Evolutionary conservation across 1,284 basidiomycete species (phyloP), one percentile per base, ranked within the genome.

Genomic region (Boletus nobilissimus): DNA sequence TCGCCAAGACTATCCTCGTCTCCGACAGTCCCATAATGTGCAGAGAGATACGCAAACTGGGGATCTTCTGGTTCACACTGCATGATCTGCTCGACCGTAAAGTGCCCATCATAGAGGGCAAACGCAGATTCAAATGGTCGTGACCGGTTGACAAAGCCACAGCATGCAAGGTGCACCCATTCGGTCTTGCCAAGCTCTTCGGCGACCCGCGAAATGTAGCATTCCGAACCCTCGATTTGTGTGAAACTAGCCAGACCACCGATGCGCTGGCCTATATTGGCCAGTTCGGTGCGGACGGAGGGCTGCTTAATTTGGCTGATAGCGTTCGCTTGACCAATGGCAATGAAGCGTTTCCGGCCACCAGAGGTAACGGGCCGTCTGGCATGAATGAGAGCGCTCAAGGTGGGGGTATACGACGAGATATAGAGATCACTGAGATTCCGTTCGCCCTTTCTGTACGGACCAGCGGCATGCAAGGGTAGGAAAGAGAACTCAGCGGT

Each of bases 31-130:
- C 76, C 85, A 29, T 86, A 78, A 70, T 84, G 86, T 4, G 83
- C 84, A 14, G 82, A 83, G 36, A 87, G 80, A 63, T 86, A 85
- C 0, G 85, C 85, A 26, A 87, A 82, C 43, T 85, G 78, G 19
- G 85, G 85, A 40, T 81, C 69, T 16, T 81, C 76, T 16, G 81
- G 65, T 10, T 79, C 40, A 3, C 81, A 78, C 32, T 80, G 72
- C 6, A 83, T 80, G 24, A 86, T 73, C 34, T 83, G 79, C 9
- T 76, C 51, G 24, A 86, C 67, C 0, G 76, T 81, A 14, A 83
- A 74, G 1, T 66, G 79, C 6, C 80, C 79, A 32, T 81, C 81
- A 16, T 54, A 3, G 36, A 84, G 81, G 14, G 72, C 72, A 43
- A 85, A 83, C 2, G 76, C 78, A 8, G 81, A 80, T 1, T 81